These are phyloP conservation scores for Aspergillus felis DNA, from an alignment of 2,329 filamentous ascomycete species.

Conservation along the genomic window DNA sequence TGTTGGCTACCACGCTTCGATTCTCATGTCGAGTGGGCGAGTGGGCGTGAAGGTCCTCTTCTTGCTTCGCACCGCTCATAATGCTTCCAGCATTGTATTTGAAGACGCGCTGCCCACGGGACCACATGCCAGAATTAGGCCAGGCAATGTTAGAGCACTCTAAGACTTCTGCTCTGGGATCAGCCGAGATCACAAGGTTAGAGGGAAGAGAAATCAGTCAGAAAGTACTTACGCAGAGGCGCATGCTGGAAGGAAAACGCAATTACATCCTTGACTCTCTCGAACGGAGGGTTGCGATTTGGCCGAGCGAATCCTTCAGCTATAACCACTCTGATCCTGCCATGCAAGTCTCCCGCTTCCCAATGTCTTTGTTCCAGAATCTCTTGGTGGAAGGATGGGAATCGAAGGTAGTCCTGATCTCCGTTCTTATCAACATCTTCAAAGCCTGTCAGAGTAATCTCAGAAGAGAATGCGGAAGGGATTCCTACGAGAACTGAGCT, in stretches of 20 bases:
- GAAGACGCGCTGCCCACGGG: constrained; percentile 41
- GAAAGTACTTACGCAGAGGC: constrained; percentile 58
- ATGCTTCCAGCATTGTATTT: constrained; percentile 27
- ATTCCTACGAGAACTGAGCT: constrained; percentile 33
- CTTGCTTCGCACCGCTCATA: constrained; percentile 40
- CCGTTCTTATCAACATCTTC: constrained; percentile 51
- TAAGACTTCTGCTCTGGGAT: constrained; percentile 57
- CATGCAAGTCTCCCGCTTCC: constrained; percentile 66
- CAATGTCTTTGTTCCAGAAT: constrained; percentile 67
- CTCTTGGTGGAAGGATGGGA: constrained; percentile 68
- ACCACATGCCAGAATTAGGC: constrained; percentile 72
- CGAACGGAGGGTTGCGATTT: constrained; percentile 50
- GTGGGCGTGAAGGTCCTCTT: constrained; percentile 58
- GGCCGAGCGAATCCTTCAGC: constrained; percentile 65
- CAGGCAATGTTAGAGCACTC: constrained; percentile 73
- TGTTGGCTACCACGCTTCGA: constrained; percentile 16
- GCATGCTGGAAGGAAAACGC: constrained; percentile 84
- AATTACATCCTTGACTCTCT: constrained; percentile 67
- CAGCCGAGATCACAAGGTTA: constrained; percentile 2
- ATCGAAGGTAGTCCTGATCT: constrained; percentile 60
- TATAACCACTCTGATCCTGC: constrained; percentile 72
- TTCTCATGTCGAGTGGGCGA: constrained; percentile 50
- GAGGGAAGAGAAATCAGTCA: not conserved
- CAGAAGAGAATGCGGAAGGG: constrained; percentile 38
- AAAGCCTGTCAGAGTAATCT: constrained; percentile 6